Percentiles rank a stretch among this genome's conserved stretches.
phyloP scores from a whole-genome alignment of 768 basidiomycete genomes.

The Boletus vermiculosoides region DNA sequence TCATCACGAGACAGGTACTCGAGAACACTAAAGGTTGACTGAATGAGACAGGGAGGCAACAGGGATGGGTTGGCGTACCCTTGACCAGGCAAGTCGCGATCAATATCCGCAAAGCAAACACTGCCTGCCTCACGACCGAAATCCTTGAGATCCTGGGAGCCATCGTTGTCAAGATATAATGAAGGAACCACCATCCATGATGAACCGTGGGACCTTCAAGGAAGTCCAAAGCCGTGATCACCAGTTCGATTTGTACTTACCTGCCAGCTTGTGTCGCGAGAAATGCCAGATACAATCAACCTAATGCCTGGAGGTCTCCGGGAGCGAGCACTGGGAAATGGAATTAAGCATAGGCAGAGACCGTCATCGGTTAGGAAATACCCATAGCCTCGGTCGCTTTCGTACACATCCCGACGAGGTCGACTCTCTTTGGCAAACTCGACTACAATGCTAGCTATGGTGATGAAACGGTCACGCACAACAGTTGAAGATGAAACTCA shows the following conservation, averaged over 20 bases:
- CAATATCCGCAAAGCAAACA: slow-evolving; percentile 94
- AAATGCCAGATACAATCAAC: slow-evolving; percentile 83
- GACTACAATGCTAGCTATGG: slow-evolving; percentile 74
- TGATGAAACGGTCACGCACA: neutral
- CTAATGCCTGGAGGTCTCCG: slow-evolving; percentile 80
- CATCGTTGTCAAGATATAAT: slow-evolving; percentile 30
- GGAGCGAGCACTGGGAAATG: slow-evolving; percentile 53
- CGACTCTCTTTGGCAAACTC: slow-evolving; percentile 95
- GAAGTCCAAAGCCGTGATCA: slow-evolving; percentile 1
- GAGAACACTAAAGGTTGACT: slow-evolving; percentile 58
- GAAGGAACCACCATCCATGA: slow-evolving; percentile 8
- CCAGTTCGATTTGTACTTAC: slow-evolving; percentile 50
- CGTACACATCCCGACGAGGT: slow-evolving; percentile 75
- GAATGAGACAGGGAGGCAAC: neutral
- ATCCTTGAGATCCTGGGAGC: slow-evolving; percentile 90
- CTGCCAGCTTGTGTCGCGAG: slow-evolving; percentile 98
- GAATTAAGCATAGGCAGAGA: slow-evolving; percentile 11
- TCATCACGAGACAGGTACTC: slow-evolving; percentile 89
- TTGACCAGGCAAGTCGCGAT: slow-evolving; percentile 79
- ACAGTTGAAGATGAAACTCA: neutral
- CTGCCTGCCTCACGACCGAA: slow-evolving; percentile 93
- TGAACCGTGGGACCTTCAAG: slow-evolving; percentile 23
- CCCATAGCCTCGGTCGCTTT: slow-evolving; percentile 56
- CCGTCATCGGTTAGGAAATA: slow-evolving; percentile 30
- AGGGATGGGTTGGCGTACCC: slow-evolving; percentile 56